phyloP scores from a whole-genome alignment of 257 asterid genomes.

The Rauvolfia tetraphylla region DNA sequence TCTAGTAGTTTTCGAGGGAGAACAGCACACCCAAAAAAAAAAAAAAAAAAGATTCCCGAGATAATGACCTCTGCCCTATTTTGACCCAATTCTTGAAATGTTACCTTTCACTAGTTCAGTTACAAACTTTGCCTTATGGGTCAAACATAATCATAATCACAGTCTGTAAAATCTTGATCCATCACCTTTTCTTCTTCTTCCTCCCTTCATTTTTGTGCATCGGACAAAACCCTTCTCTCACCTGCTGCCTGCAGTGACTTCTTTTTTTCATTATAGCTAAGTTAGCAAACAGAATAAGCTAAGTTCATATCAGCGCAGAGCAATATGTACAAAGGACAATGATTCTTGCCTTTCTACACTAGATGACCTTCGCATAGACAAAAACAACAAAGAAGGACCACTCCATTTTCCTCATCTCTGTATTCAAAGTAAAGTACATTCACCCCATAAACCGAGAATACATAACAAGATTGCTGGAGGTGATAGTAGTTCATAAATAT shows the following conservation, averaged over 20 bases:
- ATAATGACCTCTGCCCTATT: neutral
- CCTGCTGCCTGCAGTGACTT: neutral
- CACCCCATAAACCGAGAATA: neutral
- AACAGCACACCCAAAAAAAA: too few relatives aligned
- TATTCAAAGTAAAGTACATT: conserved; percentile 12
- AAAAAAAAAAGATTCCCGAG: neutral
- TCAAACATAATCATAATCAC: neutral
- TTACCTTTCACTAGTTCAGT: neutral
- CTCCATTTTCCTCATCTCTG: conserved; percentile 2
- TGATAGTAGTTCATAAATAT: neutral
- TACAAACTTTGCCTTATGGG: neutral
- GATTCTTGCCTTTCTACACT: conserved; percentile 7
- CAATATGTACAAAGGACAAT: conserved; percentile 7
- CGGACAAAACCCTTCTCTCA: neutral
- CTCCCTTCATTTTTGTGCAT: neutral
- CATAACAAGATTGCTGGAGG: neutral
- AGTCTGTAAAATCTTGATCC: neutral
- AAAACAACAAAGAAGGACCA: neutral
- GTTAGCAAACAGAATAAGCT: conserved; percentile 5
- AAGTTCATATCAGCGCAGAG: neutral
- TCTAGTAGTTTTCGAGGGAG: too few relatives aligned
- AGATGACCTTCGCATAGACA: neutral
- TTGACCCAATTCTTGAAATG: neutral
- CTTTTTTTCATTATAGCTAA: neutral
- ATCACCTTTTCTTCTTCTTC: neutral